Base-by-base conservation (phyloP, 768 basidiomycete species). In the Termitomyces sp. region DNA sequence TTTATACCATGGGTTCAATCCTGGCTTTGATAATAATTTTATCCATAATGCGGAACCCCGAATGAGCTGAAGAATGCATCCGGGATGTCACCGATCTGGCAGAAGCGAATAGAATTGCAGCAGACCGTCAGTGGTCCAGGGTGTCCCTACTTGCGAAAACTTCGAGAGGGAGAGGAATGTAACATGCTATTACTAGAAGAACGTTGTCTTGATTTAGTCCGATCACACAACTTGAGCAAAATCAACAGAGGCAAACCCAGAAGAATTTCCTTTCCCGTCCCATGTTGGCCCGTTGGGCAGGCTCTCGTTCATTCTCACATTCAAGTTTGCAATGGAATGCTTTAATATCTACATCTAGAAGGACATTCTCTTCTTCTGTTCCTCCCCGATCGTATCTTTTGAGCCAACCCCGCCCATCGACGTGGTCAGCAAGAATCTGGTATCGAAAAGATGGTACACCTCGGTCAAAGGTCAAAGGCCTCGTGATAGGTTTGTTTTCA, bases 401-500 rank as follows among this genome's bases (percentile, higher is more conserved):
- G 37, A 57, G 47, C 58, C 62, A 43, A 33, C 43, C 60, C 33
- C 65, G 68, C 20, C 67, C 68, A 9, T 55, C 65, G 14, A 66
- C 67, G 16, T 55, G 70, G 50, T 65, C 65, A 40, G 59, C 63
- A 10, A 73, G 64, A 60, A 18, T 75, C 40, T 72, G 69, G 59
- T 74, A 68, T 64, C 66, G 69, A 60, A 62, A 60, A 30, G 73
- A 77, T 67, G 76, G 76, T 33, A 69, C 68, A 37, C 72, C 71
- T 43, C 64, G 76, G 48, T 76, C 74, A 4, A 70, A 67, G 60
- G 47, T 67, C 45, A 71, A 71, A 49, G 74, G 73, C 12, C 64
- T 68, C 13, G 56, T 69, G 16, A 68, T 72, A 55, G 70, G 74
- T 76, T 50, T 48, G 44, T 27, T 8, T 26, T 52, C 9, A 10